Evolutionary conservation across 768 basidiomycete species (phyloP).

Genomic region (Hericium alpestre): DNA sequence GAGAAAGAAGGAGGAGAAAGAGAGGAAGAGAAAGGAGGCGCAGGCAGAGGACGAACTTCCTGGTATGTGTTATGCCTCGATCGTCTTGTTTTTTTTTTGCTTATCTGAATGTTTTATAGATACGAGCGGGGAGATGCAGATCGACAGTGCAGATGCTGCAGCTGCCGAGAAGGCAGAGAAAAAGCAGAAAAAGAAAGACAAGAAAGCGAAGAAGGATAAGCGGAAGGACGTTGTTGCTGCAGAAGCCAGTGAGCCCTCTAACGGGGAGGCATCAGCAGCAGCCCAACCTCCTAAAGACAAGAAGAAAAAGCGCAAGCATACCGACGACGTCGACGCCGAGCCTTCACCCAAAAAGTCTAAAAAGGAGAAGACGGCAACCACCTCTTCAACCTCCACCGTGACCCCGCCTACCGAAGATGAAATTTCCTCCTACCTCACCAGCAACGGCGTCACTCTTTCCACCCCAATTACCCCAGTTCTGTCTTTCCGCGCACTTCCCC

Average conservation of each 20-base stretch:
- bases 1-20: slow-evolving; percentile 1
- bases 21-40: slow-evolving; percentile 1
- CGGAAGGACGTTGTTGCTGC: slow-evolving; percentile 5
- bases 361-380: slow-evolving; percentile 27
- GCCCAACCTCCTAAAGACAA: neutral
- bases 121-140: neutral
- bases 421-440: slow-evolving; percentile 40
- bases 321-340: neutral
- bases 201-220: slow-evolving; percentile 18
- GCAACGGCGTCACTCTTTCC: slow-evolving; percentile 64
- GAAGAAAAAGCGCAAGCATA: slow-evolving; percentile 8
- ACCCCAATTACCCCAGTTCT: slow-evolving; percentile 52
- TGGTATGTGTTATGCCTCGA: neutral
- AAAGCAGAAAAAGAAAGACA: slow-evolving; percentile 17
- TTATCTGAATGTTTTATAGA: neutral
- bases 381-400: slow-evolving; percentile 14
- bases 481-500: slow-evolving; percentile 61
- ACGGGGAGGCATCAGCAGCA: slow-evolving; percentile 1
- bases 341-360: slow-evolving; percentile 13
- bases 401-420: slow-evolving; percentile 16
- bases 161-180: neutral
- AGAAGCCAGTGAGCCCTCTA: neutral
- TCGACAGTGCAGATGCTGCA: neutral
- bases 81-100: neutral
- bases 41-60: neutral